Evolutionary conservation across 2,329 filamentous ascomycete species (phyloP).

Genomic region (Rhexocercosporidium sp.): DNA sequence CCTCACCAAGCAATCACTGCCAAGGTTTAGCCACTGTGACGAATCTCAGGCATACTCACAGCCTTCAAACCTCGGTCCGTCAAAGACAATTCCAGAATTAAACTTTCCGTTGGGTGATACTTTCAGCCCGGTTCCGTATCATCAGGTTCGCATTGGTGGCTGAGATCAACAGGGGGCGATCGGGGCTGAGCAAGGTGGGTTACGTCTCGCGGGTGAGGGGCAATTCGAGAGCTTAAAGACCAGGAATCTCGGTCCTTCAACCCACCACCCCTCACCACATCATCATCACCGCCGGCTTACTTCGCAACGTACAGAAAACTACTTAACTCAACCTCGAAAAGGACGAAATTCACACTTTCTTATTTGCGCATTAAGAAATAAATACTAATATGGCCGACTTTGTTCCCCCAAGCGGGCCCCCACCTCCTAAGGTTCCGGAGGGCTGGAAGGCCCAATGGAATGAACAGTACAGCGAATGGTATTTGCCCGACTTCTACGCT

Average conservation of each 20-base stretch:
- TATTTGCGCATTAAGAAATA: slow-evolving; percentile 2
- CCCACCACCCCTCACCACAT: background rate
- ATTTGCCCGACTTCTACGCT: slow-evolving; percentile 32
- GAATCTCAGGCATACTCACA: slow-evolving; percentile 3
- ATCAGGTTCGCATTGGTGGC: slow-evolving; percentile 20
- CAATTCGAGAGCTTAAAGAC: slow-evolving; percentile 13
- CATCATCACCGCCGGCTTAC: slow-evolving; percentile 6
- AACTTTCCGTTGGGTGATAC: slow-evolving; percentile 3
- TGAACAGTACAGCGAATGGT: slow-evolving; percentile 87
- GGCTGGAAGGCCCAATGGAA: slow-evolving; percentile 90
- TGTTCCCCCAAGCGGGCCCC: slow-evolving; percentile 44
- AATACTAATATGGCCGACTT: slow-evolving; percentile 38
- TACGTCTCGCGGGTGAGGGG: slow-evolving; percentile 18
- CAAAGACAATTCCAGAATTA: slow-evolving; percentile 20
- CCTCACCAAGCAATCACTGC: background rate
- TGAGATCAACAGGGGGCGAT: slow-evolving; percentile 11
- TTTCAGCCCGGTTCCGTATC: slow-evolving; percentile 11
- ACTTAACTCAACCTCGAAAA: slow-evolving; percentile 1
- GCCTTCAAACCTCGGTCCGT: background rate
- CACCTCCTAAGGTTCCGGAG: slow-evolving; percentile 64
- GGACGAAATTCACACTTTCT: background rate
- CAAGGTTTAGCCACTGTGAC: background rate
- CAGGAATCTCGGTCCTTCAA: slow-evolving; percentile 4
- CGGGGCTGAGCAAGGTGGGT: slow-evolving; percentile 12
- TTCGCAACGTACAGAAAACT: slow-evolving; percentile 8